These are phyloP conservation scores for Craterostigma plantagineum DNA, from an alignment of 257 asterid species.

Conservation along the genomic window DNA sequence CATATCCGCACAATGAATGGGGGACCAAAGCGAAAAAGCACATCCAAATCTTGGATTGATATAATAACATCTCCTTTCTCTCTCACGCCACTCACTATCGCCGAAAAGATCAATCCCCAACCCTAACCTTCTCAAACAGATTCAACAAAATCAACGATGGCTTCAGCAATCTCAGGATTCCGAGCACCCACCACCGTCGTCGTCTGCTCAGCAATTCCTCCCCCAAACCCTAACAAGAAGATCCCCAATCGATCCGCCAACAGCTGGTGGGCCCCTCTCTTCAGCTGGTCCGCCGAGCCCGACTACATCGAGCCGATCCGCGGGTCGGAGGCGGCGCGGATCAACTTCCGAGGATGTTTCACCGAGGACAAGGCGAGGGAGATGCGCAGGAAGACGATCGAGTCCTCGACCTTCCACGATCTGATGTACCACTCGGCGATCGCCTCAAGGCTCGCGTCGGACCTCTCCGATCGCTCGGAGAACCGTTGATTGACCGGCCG, in stretches of 20 bases:
- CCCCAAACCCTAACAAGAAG: slow-evolving; percentile 9
- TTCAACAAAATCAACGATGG: slow-evolving; percentile 16
- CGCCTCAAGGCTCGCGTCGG: slow-evolving; percentile 69
- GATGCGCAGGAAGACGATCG: slow-evolving; percentile 40
- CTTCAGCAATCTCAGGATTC: slow-evolving; percentile 17
- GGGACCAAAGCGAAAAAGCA: too few species aligned
- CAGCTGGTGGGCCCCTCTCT: slow-evolving; percentile 57
- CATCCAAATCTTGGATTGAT: too few species aligned
- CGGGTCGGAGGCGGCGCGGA: slow-evolving; percentile 10
- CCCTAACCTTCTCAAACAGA: too few species aligned
- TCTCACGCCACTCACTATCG: too few species aligned
- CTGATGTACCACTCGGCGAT: slow-evolving; percentile 74
- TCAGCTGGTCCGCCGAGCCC: slow-evolving; percentile 51
- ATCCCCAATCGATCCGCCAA: slow-evolving; percentile 9
- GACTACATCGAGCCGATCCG: slow-evolving; percentile 23
- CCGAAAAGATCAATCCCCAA: too few species aligned
- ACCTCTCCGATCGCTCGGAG: slow-evolving; percentile 13
- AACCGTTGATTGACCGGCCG: slow-evolving; percentile 8
- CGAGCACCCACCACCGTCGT: slow-evolving; percentile 17
- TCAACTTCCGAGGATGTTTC: slow-evolving; percentile 20
- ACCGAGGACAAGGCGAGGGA: slow-evolving; percentile 73
- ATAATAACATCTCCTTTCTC: too few species aligned
- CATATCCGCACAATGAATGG: too few species aligned
- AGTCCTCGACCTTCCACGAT: slow-evolving; percentile 53
- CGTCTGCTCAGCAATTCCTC: slow-evolving; percentile 18